A percentile compares a stretch with the other conserved stretches of the same genome.
Conservation (phyloP, 495 filamentous ascomycete genomes). For the Neurospora sublineolata region DNA sequence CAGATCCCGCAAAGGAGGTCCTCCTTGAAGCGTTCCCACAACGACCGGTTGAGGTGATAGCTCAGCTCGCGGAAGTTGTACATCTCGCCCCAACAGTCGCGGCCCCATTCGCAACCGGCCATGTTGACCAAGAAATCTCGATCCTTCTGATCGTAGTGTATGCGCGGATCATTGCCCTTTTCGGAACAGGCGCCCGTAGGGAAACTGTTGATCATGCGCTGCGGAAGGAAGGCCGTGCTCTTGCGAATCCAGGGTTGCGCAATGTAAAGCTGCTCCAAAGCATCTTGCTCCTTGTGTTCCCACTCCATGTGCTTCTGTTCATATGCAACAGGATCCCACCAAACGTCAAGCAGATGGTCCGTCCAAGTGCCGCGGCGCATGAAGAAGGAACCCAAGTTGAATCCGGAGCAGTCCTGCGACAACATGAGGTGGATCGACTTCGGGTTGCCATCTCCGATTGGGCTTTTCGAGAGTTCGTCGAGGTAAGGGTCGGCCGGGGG, state of each 20-base stretch:
- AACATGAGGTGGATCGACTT: conserved; percentile 77
- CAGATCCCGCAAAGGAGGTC: conserved; percentile 40
- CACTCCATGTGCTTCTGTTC: conserved; percentile 99
- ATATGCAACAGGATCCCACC: conserved; percentile 98
- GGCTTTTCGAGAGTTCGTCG: conserved; percentile 56
- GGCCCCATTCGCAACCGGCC: conserved; percentile 92
- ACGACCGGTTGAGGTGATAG: conserved; percentile 70
- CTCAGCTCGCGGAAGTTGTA: conserved; percentile 83
- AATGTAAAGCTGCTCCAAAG: conserved; percentile 82
- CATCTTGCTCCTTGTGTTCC: conserved; percentile 97
- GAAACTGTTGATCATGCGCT: conserved; percentile 90
- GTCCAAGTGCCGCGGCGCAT: conserved; percentile 75
- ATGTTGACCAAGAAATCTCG: conserved; percentile 97
- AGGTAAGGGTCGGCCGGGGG: conserved; percentile 62
- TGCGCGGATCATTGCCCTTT: conserved; percentile 54
- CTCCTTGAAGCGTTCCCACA: conserved; percentile 63
- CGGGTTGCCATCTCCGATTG: conserved; percentile 59
- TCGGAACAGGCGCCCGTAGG: conserved; percentile 77
- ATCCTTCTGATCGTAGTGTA: conserved; percentile 79
- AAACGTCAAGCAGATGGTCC: conserved; percentile 84
- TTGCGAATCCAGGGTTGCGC: conserved; percentile 89
- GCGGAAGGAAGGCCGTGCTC: conserved; percentile 78
- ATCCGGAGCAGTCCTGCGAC: conserved; percentile 89
- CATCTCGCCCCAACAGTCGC: conserved; percentile 98
- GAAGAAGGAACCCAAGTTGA: conserved; percentile 96